Base-by-base conservation (phyloP, 2,329 filamentous ascomycete species). In the Coniosporium tulheliwenetii region DNA sequence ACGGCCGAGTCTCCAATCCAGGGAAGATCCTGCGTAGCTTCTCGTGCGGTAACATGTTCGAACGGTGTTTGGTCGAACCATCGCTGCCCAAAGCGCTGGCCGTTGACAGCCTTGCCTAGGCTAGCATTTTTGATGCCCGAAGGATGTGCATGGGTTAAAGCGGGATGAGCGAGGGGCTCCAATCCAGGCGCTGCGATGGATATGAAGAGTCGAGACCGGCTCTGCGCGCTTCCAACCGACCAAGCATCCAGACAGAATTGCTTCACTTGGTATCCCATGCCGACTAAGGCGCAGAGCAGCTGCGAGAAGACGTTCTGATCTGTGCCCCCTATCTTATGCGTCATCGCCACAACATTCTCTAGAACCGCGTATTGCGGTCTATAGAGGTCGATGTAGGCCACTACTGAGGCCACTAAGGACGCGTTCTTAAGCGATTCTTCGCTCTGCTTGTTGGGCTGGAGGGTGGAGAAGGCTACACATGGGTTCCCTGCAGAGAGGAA, bases 351-450 rank as follows among this genome's bases (percentile, higher is more conserved):
- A 0, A 93, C 85, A 47, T 93, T 93, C 55, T 93, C 85, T 0
- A 93, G 66, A 0, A 89, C 48, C 0, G 77, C 81, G 51, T 82
- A 89, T n/a, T 73, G 67, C 0, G 85, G 84, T 0, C 79, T 71
- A 47, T 84, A 86, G 0, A 85, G 60, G 46, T 93, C 84, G 1
- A 89, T 65, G 44, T 72, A 84, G 0, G 83, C 76, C 0, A 77
- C 78, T 32, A 89, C 84, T 0, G 81, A 81, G 0, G 81, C 83
- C 0, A 91, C 72, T 29, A 91, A 71, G 0, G 82, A 87, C 30
- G 81, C 80, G 51, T 91, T 85, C 43, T 75, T 74, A 5, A 76
- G 58, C 8, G 81, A 79, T 3, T 62, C 41, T 0, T 63, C 52
- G 2, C 70, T 78, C 0, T 65, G 61, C 49, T 69, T 76, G 48